Evolutionary conservation across 768 basidiomycete genomes (phyloP).

Genomic region (Pisolithus marmoratus): DNA sequence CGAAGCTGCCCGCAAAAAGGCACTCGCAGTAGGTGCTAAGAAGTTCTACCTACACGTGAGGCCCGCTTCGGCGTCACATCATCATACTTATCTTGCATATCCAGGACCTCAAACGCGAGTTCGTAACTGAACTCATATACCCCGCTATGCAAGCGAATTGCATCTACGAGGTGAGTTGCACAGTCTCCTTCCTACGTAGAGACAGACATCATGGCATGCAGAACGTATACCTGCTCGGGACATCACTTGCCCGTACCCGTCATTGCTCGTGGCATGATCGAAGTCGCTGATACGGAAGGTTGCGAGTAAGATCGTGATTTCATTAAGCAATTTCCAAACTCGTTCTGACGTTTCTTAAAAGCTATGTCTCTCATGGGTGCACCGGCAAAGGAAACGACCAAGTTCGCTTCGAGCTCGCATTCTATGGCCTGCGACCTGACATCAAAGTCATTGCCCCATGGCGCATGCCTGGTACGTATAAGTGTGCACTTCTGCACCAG

Average conservation of each 20-base stretch:
- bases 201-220: conserved; percentile 21
- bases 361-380: conserved; percentile 96
- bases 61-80: background rate
- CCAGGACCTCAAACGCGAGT: conserved; percentile 91
- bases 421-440: conserved; percentile 96
- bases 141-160: conserved; percentile 97
- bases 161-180: conserved; percentile 81
- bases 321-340: background rate
- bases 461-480: conserved; percentile 76
- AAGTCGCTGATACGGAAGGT: conserved; percentile 79
- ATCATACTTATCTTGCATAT: background rate
- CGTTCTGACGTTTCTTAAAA: conserved; percentile 22
- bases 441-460: conserved; percentile 99
- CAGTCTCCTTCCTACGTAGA: background rate
- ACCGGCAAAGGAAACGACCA: conserved; percentile 99
- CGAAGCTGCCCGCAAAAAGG: conserved; percentile 85
- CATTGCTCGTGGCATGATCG: conserved; percentile 98
- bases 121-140: conserved; percentile 94
- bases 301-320: conserved; percentile 72
- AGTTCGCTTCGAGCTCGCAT: conserved; percentile 97
- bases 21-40: conserved; percentile 86
- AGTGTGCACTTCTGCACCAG: background rate
- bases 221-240: conserved; percentile 96
- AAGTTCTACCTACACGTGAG: conserved; percentile 88
- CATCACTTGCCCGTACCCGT: conserved; percentile 97